A percentile compares a stretch with the other conserved stretches of the same genome.
These are phyloP conservation scores for Epichloe elymi DNA, from an alignment of 2,329 filamentous ascomycete genomes.

Conservation along the genomic window DNA sequence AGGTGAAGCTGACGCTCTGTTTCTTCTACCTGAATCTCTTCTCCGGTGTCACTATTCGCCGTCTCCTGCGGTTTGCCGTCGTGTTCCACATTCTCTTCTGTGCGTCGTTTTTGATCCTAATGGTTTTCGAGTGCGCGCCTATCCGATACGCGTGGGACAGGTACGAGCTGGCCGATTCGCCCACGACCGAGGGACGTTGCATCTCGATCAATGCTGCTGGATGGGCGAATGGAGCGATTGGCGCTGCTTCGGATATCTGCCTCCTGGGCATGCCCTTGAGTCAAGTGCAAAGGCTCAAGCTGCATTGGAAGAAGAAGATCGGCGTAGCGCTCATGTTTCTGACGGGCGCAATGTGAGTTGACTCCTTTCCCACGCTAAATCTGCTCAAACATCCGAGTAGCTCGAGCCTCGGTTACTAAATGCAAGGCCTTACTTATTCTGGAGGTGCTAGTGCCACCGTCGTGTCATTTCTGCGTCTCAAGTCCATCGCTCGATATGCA, in stretches of 20 bases:
- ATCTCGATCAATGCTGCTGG: slow-evolving; percentile 29
- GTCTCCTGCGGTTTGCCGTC: slow-evolving; percentile 21
- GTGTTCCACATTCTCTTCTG: not conserved
- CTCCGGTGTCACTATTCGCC: slow-evolving; percentile 20
- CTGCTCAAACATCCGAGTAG: not conserved
- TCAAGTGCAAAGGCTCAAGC: slow-evolving; percentile 22
- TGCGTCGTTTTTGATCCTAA: not conserved
- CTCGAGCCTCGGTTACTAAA: no score
- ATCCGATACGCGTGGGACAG: slow-evolving; percentile 33
- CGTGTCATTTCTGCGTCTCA: slow-evolving; percentile 19
- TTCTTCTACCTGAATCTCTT: slow-evolving; percentile 40
- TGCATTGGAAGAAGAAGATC: slow-evolving; percentile 30
- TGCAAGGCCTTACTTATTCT: not conserved
- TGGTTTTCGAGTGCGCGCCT: slow-evolving; percentile 26
- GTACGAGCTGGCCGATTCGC: slow-evolving; percentile 19
- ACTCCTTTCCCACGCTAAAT: not conserved
- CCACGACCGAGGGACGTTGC: slow-evolving; percentile 28
- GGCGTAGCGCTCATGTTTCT: slow-evolving; percentile 30
- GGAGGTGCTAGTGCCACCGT: slow-evolving; percentile 15
- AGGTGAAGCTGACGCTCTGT: slow-evolving; percentile 33
- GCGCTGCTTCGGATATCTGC: slow-evolving; percentile 32
- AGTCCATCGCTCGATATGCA: slow-evolving; percentile 15
- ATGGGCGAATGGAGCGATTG: slow-evolving; percentile 33
- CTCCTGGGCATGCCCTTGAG: slow-evolving; percentile 33
- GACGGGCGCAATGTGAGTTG: slow-evolving; percentile 23